Evolutionary conservation across 1,139 yeast genomes (phyloP), one percentile per base, ranked within the genome.

Genomic region (Geotrichum citri-aurantii): DNA sequence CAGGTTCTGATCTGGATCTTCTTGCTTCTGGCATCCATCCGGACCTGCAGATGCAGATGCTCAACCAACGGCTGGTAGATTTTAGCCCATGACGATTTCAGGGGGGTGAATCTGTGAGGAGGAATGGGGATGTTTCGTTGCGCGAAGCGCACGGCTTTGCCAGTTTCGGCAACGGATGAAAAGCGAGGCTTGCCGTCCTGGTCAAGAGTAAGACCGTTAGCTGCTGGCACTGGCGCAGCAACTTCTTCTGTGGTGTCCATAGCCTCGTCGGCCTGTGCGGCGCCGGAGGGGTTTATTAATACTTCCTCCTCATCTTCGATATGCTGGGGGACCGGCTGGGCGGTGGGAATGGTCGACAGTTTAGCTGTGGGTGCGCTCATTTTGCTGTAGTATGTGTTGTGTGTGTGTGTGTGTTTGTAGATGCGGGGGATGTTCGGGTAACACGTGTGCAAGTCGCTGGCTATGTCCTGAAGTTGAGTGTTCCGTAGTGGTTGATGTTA

Each of bases 11-110:
- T 74, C 70, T 92, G 96, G 29, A 93, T 96, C 12, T 95, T 86
- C 68, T 82, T 88, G 27, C 90, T 85, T 26, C 71, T 64, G 66
- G 88, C 76, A 73, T 93, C 93, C 98, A 95, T 93, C 75, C 97
- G 83, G 58, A 93, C 97, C 75, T 95, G 99, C 64, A 93, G 78
- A 72, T 93, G 90, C 66, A 93, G 81, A 73, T 91, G 97, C 63
- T 93, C 97, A 42, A 93, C 98, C 65, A 93, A 79, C 7, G 99
- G 98, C 44, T 96, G 96, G 71, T 93, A 95, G 59, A 93, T 86
- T 73, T 93, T 93, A 56, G 89, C 81, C 99, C 99, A 93, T 55
- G 85, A 81, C 64, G 83, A 82, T 73, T 91, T 88, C 67, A 93
- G 80, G 14, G 99, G 98, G 0, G 95, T 81, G 90, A 93, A 86